phyloP scores from a whole-genome alignment of 495 filamentous ascomycete genomes.

The Lepraria neglecta region DNA sequence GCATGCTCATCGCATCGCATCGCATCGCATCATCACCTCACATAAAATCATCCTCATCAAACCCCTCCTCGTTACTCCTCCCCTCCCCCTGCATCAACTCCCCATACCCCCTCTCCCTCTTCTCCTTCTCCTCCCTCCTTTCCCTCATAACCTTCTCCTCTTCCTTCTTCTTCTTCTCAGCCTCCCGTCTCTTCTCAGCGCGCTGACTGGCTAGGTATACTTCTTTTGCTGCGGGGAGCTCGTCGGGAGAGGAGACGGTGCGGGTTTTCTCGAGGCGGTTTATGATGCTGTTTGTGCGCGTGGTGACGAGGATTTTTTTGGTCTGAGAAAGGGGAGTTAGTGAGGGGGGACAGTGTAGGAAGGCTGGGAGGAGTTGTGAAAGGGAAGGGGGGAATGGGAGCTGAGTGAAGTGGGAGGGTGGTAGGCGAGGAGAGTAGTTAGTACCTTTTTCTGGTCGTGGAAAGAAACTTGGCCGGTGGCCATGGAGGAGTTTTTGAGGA shows the following conservation, averaged over 20 bases:
- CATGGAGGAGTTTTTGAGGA: conserved; percentile 95
- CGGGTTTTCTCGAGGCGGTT: conserved; percentile 97
- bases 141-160: conserved; percentile 74
- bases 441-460: conserved; percentile 68
- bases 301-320: conserved; percentile 66
- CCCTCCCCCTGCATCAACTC: conserved; percentile 46
- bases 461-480: conserved; percentile 91
- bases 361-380: not conserved
- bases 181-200: conserved; percentile 58
- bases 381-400: not conserved
- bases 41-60: conserved; percentile 51
- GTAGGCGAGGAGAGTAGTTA: not conserved
- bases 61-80: conserved; percentile 46
- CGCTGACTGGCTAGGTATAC: conserved; percentile 61
- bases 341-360: not conserved
- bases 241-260: conserved; percentile 67
- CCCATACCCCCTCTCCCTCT: conserved; percentile 93
- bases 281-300: conserved; percentile 80
- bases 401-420: not conserved
- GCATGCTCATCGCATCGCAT: not conserved
- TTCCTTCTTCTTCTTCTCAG: conserved; percentile 68
- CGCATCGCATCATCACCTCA: no score
- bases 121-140: conserved; percentile 78
- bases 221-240: conserved; percentile 73
- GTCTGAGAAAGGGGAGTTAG: conserved; percentile 43